Evolutionary conservation across 2,329 filamentous ascomycete species (phyloP).

Genomic region (Penicillium fuscoglaucum): DNA sequence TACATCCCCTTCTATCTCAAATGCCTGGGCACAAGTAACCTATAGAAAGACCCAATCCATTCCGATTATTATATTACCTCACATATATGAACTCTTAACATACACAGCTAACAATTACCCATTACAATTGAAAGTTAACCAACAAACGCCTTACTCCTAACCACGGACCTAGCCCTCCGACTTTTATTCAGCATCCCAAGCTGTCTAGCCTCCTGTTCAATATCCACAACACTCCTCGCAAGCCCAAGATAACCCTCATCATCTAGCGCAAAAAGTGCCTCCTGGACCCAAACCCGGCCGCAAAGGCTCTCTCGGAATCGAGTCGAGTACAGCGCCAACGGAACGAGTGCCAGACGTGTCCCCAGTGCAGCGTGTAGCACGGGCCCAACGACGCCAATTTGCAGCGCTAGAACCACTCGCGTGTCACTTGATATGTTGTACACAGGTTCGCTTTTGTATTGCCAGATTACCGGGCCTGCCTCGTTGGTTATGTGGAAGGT

Average conservation of each 20-base stretch:
- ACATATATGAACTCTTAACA: background rate
- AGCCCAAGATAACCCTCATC: slow-evolving; percentile 27
- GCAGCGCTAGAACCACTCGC: slow-evolving; percentile 21
- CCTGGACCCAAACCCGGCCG: slow-evolving; percentile 28
- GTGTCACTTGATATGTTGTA: slow-evolving; percentile 6
- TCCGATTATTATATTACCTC: slow-evolving; percentile 5
- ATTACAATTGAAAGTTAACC: background rate
- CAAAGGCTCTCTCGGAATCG: slow-evolving; percentile 21
- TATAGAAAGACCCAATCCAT: slow-evolving; percentile 20
- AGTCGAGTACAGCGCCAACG: slow-evolving; percentile 19
- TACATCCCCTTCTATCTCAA: slow-evolving; percentile 13
- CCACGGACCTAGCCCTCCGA: background rate
- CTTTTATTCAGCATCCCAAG: slow-evolving; percentile 13
- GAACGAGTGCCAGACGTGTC: slow-evolving; percentile 19
- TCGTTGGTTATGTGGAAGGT: slow-evolving; percentile 25
- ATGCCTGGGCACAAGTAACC: slow-evolving; percentile 13
- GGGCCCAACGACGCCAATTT: slow-evolving; percentile 23
- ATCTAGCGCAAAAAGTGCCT: slow-evolving; percentile 28
- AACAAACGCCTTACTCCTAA: slow-evolving; percentile 6
- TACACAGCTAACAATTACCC: background rate
- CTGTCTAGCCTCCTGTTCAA: slow-evolving; percentile 23
- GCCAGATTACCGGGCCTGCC: slow-evolving; percentile 12
- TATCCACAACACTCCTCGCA: slow-evolving; percentile 7
- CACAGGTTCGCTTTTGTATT: slow-evolving; percentile 15
- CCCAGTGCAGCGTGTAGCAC: slow-evolving; percentile 18